Base-by-base conservation (phyloP, 2,329 filamentous ascomycete genomes). In the Raffaelea albimanens region DNA sequence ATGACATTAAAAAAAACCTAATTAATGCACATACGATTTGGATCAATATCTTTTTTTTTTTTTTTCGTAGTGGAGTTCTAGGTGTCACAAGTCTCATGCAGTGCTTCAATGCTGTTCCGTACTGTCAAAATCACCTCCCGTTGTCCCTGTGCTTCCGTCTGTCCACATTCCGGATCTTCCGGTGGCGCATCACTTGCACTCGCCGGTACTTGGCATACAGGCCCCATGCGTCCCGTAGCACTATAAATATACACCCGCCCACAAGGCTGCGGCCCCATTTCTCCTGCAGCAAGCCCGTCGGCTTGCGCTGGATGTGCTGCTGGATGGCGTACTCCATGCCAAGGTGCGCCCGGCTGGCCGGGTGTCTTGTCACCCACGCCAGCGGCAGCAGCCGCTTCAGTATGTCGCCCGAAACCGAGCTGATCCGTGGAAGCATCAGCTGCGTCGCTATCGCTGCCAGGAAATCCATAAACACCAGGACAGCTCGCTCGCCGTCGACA, bases 221-320 rank as follows among this genome's bases (percentile, higher is more conserved):
- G 49, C 69, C 67, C 44, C 83, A 66, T 3, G 69, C 70, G 56
- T 85, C 81, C 63, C 91, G 93, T 45, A 95, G 64, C 10, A 95
- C 82, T 16, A 97, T 82, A 58, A 91, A 95, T 19, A 95, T 67
- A 60, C 87, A 93, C 0, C 93, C 93, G 1, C 93, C 93, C 1
- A 93, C 75, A 3, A 98, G 71, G 58, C 87, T 96, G 48, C 93
- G 75, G 1, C 89, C 93, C 88, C 93, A 97, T 50, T 83, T 80
- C 56, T 85, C 79, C 59, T 93, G 86, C 29, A 98, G 63, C 22
- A 97, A 70, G 0, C 85, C 83, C 2, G 48, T 41, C 10, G 40
- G 21, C 16, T 23, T 29, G 8, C 33, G 31, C 3, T 21, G 31
- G 10, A 34, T 34, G 31, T 16, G 9, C 10, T 9, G 31, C 31